phyloP scores from a whole-genome alignment of 2,329 filamentous ascomycete species.

The Sphaerulina vaccinii region DNA sequence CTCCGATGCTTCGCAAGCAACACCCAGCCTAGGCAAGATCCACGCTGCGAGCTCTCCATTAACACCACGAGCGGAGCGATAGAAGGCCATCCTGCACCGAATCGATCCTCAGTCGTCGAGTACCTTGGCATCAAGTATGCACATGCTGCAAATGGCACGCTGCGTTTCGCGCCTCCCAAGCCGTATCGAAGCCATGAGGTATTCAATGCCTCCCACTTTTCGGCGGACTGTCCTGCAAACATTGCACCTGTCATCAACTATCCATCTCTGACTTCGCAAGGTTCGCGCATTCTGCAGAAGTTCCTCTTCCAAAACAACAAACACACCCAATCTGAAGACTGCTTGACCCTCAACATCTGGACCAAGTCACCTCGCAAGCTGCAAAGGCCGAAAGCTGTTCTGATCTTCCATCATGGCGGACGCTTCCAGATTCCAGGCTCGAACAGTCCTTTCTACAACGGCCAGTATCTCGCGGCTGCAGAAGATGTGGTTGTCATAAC shows the following conservation, averaged over 20 bases:
- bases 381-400: neutral
- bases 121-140: conserved; percentile 40
- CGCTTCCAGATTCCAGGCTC: neutral
- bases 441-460: conserved; percentile 7
- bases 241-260: neutral
- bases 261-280: neutral
- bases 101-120: conserved; percentile 13
- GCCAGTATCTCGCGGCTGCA: conserved; percentile 4
- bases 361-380: conserved; percentile 5
- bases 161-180: conserved; percentile 31
- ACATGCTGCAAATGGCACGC: conserved; percentile 35
- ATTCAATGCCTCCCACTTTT: neutral
- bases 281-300: neutral
- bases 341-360: conserved; percentile 15
- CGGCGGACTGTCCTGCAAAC: neutral
- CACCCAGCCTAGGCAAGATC: neutral
- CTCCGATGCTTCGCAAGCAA: neutral
- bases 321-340: conserved; percentile 4
- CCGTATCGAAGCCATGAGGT: conserved; percentile 13
- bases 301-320: neutral
- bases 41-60: neutral
- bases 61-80: neutral
- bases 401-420: conserved; percentile 10
- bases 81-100: neutral
- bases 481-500: conserved; percentile 51